phyloP scores from a whole-genome alignment of 2,329 filamentous ascomycete genomes.

The Trichoderma aggressivum region DNA sequence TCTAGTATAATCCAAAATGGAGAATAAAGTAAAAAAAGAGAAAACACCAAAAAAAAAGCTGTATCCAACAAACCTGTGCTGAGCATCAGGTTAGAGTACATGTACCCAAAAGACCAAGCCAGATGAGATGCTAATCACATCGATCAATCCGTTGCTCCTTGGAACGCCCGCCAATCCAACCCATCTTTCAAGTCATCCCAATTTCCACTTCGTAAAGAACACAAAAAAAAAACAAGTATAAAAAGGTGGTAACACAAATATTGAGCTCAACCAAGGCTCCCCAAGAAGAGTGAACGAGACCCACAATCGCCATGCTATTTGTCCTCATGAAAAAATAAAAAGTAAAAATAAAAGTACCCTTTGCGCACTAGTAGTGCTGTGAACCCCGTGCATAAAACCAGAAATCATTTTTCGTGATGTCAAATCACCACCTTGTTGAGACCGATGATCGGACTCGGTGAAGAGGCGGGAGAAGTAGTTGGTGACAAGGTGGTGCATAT shows the following conservation, averaged over 20 bases:
- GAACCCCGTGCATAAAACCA: slow-evolving; percentile 3
- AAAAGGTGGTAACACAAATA: slow-evolving; percentile 16
- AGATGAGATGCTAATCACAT: slow-evolving; percentile 16
- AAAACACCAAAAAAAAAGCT: slow-evolving; percentile 1
- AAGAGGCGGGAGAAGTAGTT: neutral
- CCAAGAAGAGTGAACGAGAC: slow-evolving; percentile 13
- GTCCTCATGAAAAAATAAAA: slow-evolving; percentile 3
- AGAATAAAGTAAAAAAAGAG: neutral
- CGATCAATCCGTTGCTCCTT: slow-evolving; percentile 17
- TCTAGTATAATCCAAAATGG: slow-evolving; percentile 14
- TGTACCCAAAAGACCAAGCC: slow-evolving; percentile 8
- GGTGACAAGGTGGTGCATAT: neutral
- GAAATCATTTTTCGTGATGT: slow-evolving; percentile 15
- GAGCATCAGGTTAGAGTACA: slow-evolving; percentile 2
- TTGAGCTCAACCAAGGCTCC: slow-evolving; percentile 13
- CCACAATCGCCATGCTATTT: slow-evolving; percentile 20
- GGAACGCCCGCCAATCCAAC: slow-evolving; percentile 17
- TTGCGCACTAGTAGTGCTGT: neutral
- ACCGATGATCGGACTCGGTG: neutral
- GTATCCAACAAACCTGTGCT: slow-evolving; percentile 15
- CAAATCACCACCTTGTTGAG: neutral
- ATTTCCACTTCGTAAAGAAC: slow-evolving; percentile 1
- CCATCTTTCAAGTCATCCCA: slow-evolving; percentile 14
- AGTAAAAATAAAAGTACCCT: neutral
- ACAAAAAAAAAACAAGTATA: neutral